A percentile compares a stretch with the other conserved stretches of the same genome.
Conservation (phyloP, 495 filamentous ascomycete genomes). For the Cenococcum geophilum region DNA sequence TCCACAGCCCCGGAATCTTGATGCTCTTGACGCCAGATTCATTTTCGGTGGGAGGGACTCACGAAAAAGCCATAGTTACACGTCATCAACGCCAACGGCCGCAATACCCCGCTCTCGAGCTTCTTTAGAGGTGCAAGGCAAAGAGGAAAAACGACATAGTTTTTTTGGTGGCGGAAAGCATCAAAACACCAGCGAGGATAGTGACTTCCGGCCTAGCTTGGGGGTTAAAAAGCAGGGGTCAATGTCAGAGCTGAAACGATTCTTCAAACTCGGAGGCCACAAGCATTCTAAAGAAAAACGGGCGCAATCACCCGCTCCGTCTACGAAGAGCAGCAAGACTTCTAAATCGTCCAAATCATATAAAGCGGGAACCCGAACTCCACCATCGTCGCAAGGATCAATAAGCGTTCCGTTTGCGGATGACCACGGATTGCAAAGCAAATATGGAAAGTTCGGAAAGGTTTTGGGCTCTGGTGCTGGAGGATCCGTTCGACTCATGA, state of each 20-base stretch:
- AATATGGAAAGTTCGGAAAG: slow-evolving; percentile 92
- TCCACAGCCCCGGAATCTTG: slow-evolving; percentile 60
- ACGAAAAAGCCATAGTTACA: slow-evolving; percentile 41
- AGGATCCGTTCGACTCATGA: slow-evolving; percentile 91
- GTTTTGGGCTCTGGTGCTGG: slow-evolving; percentile 92
- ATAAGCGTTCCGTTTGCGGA: slow-evolving; percentile 83
- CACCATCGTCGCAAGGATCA: slow-evolving; percentile 49
- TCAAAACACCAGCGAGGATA: slow-evolving; percentile 43
- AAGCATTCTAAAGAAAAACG: slow-evolving; percentile 56
- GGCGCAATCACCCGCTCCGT: slow-evolving; percentile 53
- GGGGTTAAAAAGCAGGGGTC: slow-evolving; percentile 68
- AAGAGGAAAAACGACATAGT: slow-evolving; percentile 44
- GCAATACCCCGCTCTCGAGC: slow-evolving; percentile 36
- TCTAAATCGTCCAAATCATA: slow-evolving; percentile 34
- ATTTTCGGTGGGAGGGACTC: slow-evolving; percentile 63
- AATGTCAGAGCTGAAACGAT: slow-evolving; percentile 90
- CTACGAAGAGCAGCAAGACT: slow-evolving; percentile 27
- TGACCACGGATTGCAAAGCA: slow-evolving; percentile 82
- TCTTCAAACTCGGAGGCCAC: slow-evolving; percentile 67
- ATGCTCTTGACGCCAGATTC: slow-evolving; percentile 74
- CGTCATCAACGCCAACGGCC: slow-evolving; percentile 36
- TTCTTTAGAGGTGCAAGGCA: slow-evolving; percentile 2
- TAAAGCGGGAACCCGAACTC: slow-evolving; percentile 48
- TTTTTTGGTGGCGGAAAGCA: slow-evolving; percentile 38
- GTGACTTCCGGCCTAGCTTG: slow-evolving; percentile 12